Conservation (phyloP, 2,329 filamentous ascomycete genomes). For the Rhynchosporium agropyri region DNA sequence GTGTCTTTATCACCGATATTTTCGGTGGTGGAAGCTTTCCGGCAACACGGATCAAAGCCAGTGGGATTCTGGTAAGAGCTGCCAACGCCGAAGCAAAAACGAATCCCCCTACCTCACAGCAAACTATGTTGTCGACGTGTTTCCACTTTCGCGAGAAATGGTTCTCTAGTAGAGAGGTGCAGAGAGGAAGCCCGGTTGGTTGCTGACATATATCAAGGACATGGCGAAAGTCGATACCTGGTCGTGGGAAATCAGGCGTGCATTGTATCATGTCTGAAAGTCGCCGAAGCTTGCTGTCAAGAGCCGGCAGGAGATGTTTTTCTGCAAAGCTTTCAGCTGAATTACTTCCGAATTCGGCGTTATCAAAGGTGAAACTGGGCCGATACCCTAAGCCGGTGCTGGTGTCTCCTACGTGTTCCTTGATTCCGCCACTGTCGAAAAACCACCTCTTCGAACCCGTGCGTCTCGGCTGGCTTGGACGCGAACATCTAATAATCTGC, state of each 20-base stretch:
- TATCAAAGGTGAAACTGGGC: slow-evolving; percentile 54
- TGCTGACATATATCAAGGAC: slow-evolving; percentile 58
- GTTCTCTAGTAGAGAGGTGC: slow-evolving; percentile 51
- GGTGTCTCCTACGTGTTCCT: slow-evolving; percentile 28
- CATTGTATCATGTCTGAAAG: slow-evolving; percentile 55
- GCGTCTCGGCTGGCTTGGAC: slow-evolving; percentile 48
- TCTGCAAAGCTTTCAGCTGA: slow-evolving; percentile 48
- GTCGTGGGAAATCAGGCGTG: slow-evolving; percentile 54
- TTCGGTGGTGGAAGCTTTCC: slow-evolving; percentile 62
- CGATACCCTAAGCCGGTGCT: slow-evolving; percentile 40
- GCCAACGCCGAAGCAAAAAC: slow-evolving; percentile 58
- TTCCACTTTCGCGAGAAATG: slow-evolving; percentile 53
- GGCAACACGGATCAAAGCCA: slow-evolving; percentile 56
- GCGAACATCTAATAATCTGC: slow-evolving; percentile 56
- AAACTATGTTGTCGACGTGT: slow-evolving; percentile 49
- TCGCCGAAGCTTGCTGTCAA: slow-evolving; percentile 50
- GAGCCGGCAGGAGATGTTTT: slow-evolving; percentile 46
- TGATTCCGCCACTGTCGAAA: slow-evolving; percentile 25
- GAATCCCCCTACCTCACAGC: slow-evolving; percentile 61
- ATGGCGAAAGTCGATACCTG: slow-evolving; percentile 59
- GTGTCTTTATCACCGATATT: slow-evolving; percentile 49
- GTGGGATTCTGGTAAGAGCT: slow-evolving; percentile 44
- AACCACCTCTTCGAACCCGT: slow-evolving; percentile 44
- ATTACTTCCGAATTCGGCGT: slow-evolving; percentile 49
- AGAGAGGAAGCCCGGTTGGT: slow-evolving; percentile 53